Percentiles rank a stretch among this genome's conserved stretches.
Conservation (phyloP, 1,284 basidiomycete species). For the Phellinidium pouzarii region DNA sequence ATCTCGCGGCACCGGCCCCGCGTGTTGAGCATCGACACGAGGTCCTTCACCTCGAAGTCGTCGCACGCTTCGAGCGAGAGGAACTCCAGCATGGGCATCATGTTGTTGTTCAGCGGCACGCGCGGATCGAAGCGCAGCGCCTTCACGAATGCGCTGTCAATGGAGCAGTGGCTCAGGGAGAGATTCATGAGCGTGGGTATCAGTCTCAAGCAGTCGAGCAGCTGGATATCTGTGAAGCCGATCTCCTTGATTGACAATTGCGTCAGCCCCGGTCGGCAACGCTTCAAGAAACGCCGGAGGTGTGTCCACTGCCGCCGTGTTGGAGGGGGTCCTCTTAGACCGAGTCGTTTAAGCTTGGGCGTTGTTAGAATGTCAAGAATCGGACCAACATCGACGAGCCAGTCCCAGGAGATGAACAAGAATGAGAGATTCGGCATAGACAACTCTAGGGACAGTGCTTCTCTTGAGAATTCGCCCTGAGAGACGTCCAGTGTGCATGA, state of each 20-base stretch:
- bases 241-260: constrained; percentile 19
- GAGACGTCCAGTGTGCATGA: constrained; percentile 19
- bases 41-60: constrained; percentile 17
- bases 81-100: constrained; percentile 17
- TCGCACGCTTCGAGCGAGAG: constrained; percentile 19
- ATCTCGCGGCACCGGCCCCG: constrained; percentile 1
- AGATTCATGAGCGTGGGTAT: constrained; percentile 17
- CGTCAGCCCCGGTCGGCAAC: constrained; percentile 12
- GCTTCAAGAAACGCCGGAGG: constrained; percentile 15
- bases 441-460: constrained; percentile 7
- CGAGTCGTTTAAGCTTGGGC: constrained; percentile 16
- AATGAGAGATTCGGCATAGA: constrained; percentile 16
- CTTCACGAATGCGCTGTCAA: constrained; percentile 15
- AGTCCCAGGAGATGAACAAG: constrained; percentile 20
- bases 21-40: constrained; percentile 13
- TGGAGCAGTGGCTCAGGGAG: constrained; percentile 18
- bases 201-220: constrained; percentile 17
- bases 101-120: constrained; percentile 8
- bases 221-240: constrained; percentile 18
- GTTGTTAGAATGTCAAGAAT: constrained; percentile 14
- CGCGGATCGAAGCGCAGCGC: constrained; percentile 8
- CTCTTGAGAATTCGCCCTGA: constrained; percentile 4
- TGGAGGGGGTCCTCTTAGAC: constrained; percentile 17
- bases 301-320: constrained; percentile 16
- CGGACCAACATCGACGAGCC: constrained; percentile 19